These are phyloP conservation scores for Potentilla sterilis DNA, from an alignment of 306 rosid genomes.

Conservation along the genomic window DNA sequence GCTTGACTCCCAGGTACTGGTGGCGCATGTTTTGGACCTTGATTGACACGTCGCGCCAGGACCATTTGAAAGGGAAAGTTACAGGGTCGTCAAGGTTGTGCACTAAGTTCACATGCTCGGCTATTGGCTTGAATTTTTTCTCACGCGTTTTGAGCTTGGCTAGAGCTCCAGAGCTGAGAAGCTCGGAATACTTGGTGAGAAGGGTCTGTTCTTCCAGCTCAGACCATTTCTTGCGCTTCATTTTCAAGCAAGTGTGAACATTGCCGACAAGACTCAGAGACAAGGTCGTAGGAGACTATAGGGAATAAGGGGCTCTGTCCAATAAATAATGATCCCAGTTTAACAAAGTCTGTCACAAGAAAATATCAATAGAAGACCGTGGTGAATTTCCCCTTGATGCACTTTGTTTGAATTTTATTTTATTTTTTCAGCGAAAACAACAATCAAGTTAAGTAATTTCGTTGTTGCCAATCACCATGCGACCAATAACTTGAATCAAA, in stretches of 20 bases:
- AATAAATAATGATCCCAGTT: not conserved
- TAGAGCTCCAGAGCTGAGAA: constrained; percentile 58
- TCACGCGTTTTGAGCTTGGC: constrained; percentile 86
- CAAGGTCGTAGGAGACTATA: not conserved
- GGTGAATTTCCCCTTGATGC: too few relatives aligned
- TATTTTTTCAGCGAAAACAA: too few relatives aligned
- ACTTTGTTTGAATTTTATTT: too few relatives aligned
- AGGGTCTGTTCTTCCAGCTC: constrained; percentile 83
- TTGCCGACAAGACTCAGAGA: not conserved
- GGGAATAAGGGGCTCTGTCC: not conserved
- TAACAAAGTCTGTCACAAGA: not conserved
- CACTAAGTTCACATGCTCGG: constrained; percentile 73
- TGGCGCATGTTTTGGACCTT: constrained; percentile 99
- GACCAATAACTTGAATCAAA: not conserved
- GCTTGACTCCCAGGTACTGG: constrained; percentile 91
- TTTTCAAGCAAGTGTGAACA: constrained; percentile 11
- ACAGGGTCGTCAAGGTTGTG: constrained; percentile 66
- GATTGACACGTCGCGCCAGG: constrained; percentile 97
- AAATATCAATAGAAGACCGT: not conserved
- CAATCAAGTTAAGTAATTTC: too few relatives aligned
- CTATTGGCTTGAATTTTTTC: constrained; percentile 93
- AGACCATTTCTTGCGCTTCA: constrained; percentile 99
- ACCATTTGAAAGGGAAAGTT: constrained; percentile 83
- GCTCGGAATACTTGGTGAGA: constrained; percentile 67
- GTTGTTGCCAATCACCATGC: not conserved